Evolutionary conservation across 768 basidiomycete species (phyloP), one percentile per base, ranked within the genome.

Genomic region (Pleurotus ostreatus): DNA sequence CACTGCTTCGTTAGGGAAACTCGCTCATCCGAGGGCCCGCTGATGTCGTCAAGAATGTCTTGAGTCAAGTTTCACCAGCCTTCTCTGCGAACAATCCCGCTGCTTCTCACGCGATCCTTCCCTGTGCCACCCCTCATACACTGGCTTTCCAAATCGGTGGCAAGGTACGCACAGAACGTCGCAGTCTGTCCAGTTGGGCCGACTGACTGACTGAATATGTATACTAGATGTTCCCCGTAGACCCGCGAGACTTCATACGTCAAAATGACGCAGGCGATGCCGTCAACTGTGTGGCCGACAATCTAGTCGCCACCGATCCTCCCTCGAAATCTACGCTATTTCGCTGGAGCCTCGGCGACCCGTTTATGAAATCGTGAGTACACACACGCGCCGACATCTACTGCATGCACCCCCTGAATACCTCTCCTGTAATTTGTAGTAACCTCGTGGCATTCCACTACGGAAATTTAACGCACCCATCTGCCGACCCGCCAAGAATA

Each of bases 301-400:
- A 82, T 47, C 49, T 89, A 25, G 82, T 80, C 0, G 55, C 74
- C 3, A 88, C 86, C 2, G 88, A 89, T 61, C 71, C 85, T 2
- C 87, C 86, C 2, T 63, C 67, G 38, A 62, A 67, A 11, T 79
- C 80, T 3, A 70, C 78, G 9, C 61, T 85, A 26, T 88, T 82
- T 63, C 79, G 84, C 47, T 89, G 87, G 87, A 88, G 81, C 69
- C 73, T 89, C 20, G 88, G 88, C 2, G 81, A 80, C 61, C 86
- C 88, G 0, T 89, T 88, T 61, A 66, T 89, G 55, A 85, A 85
- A 65, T 83, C 85, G 88, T 88, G 60, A 51, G 86, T 77, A 15
- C 30, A 25, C 15, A 30, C 9, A 34, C 3, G 3, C 30, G 3
- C 30, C 9, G 30, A 34, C 40, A 55, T 56, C 37, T 51, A 6